Base-by-base conservation (phyloP, 495 filamentous ascomycete species). In the Aspergillus taichungensis region DNA sequence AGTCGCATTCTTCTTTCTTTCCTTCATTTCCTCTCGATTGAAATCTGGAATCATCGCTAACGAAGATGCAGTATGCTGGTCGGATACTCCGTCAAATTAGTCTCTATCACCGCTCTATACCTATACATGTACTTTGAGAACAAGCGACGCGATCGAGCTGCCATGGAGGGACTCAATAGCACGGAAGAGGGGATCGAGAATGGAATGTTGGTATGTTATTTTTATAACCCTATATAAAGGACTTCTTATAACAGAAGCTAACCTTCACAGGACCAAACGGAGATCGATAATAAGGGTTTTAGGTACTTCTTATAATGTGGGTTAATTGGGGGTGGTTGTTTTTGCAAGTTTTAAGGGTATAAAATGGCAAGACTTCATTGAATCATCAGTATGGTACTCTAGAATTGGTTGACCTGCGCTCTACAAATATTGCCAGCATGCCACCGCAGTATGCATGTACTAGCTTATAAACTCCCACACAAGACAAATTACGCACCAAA, bases 251-350 rank as follows among this genome's bases (percentile, higher is more conserved):
- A n/a, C n/a, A n/a, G n/a, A n/a, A n/a, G 9, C 46, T 52, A 43
- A 50, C 13, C 13, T 32, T 18, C 14, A 7, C 56, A 73, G 59
- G 74, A 78, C 46, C 60, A 72, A 61, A 78, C 75, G 0, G 74
- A 79, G 53, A 54, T 79, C 11, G 74, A 77, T 18, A 79, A 79
- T 37, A 72, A 68, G 50, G 69, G 61, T 1, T 79, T 79, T 50
- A 56, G 74, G 55, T 78, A 77, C 47, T 68, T 70, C 5, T 43
- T 77, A 37, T 76, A 56, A 34, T 37, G 12, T 27, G 10, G 10
- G 3, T 13, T 37, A 24, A n/a, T n/a, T n/a, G n/a, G n/a, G n/a
- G n/a, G n/a, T n/a, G n/a, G n/a, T n/a, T n/a, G n/a, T n/a, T 24
- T 24, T 24, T 2, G 18, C 18, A 24, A 4, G 4, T 24, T 1